These are phyloP conservation scores for Starmerella powellii DNA, from an alignment of 805 yeast genomes.

Conservation along the genomic window DNA sequence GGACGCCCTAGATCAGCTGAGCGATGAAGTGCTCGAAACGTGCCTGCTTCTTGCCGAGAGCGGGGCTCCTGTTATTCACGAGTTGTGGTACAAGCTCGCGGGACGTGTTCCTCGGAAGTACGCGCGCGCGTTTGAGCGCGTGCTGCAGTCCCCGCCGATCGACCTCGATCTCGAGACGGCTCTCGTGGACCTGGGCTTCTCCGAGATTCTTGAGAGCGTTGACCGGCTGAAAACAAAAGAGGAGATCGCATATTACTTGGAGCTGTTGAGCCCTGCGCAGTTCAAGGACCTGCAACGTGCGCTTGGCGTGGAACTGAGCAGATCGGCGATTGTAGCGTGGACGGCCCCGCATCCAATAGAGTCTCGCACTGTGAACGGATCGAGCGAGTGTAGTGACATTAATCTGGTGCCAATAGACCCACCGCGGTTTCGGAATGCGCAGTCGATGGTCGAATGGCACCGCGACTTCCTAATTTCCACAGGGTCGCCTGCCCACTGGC, in stretches of 20 bases:
- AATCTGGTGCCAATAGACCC: neutral
- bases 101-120: neutral
- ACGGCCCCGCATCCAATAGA: neutral
- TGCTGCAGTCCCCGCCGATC: neutral
- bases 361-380: too few relatives aligned
- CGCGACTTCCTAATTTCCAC: neutral
- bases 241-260: neutral
- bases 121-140: conserved; percentile 3
- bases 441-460: conserved; percentile 3
- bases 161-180: neutral
- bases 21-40: too few relatives aligned
- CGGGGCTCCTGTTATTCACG: neutral
- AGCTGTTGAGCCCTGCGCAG: neutral
- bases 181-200: neutral
- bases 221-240: neutral
- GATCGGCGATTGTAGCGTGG: too few relatives aligned
- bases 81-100: neutral
- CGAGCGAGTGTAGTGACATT: too few relatives aligned
- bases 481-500: neutral
- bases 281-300: too few relatives aligned
- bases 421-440: neutral
- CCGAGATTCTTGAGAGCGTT: conserved; percentile 2
- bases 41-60: too few relatives aligned
- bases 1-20: too few relatives aligned
- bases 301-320: too few relatives aligned